These are phyloP conservation scores for Coemansia sp. DNA, from an alignment of 371 early-diverging fungal genomes.

Conservation along the genomic window DNA sequence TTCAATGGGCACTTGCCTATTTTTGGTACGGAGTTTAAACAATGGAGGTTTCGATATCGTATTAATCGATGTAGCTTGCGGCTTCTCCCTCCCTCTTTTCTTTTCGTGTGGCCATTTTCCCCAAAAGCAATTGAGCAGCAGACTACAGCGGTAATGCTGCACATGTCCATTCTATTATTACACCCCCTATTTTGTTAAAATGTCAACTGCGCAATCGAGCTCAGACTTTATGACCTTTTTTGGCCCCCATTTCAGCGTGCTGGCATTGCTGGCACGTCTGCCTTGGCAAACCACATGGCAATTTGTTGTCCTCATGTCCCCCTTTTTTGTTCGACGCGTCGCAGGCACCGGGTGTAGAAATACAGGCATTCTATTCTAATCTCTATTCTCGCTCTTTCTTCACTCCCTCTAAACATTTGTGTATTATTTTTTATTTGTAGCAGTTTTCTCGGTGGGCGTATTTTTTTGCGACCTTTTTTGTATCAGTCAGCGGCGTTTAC, in stretches of 20 bases:
- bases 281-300: neutral
- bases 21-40: slow-evolving; percentile 15
- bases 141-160: neutral
- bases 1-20: neutral
- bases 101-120: neutral
- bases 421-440: slow-evolving; percentile 4
- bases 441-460: slow-evolving; percentile 1
- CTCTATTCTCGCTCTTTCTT: neutral
- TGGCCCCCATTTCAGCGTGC: neutral
- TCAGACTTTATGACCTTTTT: neutral
- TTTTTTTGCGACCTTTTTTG: neutral
- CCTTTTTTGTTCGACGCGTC: neutral
- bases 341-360: neutral
- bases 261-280: no score
- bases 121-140: neutral
- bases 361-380: no score
- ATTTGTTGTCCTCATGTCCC: neutral
- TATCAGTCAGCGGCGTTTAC: neutral
- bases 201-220: slow-evolving; percentile 5
- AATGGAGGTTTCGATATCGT: slow-evolving; percentile 12
- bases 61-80: neutral
- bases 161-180: slow-evolving; percentile 6
- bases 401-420: neutral
- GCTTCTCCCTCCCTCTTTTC: neutral
- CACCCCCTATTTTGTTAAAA: neutral